Evolutionary conservation across 768 basidiomycete genomes (phyloP).

Genomic region (Lactarius pseudohatsudake): DNA sequence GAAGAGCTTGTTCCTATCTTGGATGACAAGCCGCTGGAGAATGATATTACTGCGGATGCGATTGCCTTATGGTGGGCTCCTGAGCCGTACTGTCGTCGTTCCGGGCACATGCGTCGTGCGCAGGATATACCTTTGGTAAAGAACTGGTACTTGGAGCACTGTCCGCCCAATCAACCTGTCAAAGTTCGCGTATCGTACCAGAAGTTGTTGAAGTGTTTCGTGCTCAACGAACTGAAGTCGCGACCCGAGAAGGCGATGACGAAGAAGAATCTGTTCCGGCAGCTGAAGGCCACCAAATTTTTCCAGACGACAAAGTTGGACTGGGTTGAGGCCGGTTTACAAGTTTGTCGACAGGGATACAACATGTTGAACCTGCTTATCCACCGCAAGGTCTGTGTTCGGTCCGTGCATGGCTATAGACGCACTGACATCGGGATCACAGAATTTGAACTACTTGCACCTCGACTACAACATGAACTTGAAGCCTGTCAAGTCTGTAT

Average conservation of each 20-base stretch:
- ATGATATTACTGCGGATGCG: constrained; percentile 90
- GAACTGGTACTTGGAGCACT: constrained; percentile 98
- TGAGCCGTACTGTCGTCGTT: constrained; percentile 90
- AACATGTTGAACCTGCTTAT: constrained; percentile 99
- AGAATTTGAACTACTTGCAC: constrained; percentile 93
- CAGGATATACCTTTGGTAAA: constrained; percentile 96
- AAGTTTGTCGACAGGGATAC: constrained; percentile 98
- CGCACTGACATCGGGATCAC: constrained; percentile 17
- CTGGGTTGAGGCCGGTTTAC: constrained; percentile 98
- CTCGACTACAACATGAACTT: constrained; percentile 98
- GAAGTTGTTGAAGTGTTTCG: constrained; percentile 93
- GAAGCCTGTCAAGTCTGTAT: constrained; percentile 82
- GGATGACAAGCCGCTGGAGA: constrained; percentile 74
- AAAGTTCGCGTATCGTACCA: constrained; percentile 99
- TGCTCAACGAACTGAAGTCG: constrained; percentile 90
- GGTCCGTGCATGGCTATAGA: background rate
- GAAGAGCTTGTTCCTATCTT: constrained; percentile 79
- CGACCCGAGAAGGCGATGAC: constrained; percentile 94
- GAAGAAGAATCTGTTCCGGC: constrained; percentile 95
- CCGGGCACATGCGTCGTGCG: constrained; percentile 89
- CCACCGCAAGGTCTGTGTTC: constrained; percentile 79
- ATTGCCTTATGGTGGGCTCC: constrained; percentile 99
- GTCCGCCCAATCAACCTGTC: constrained; percentile 92
- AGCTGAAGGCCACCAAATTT: constrained; percentile 98
- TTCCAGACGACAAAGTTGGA: constrained; percentile 98